These are phyloP conservation scores for Pistacia vera DNA, from an alignment of 345 rosid genomes.

Conservation along the genomic window DNA sequence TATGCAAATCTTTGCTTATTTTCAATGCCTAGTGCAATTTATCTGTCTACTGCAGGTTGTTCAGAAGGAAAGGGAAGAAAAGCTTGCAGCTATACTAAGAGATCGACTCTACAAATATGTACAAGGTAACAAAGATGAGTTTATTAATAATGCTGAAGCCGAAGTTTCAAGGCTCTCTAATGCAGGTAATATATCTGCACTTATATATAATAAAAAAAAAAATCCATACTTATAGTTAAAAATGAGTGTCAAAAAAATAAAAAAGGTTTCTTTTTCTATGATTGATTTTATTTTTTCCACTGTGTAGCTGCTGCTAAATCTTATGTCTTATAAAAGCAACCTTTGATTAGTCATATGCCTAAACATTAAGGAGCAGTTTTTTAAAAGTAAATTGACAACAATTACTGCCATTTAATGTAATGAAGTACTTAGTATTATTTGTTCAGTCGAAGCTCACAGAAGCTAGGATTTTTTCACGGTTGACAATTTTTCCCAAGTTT, in stretches of 20 bases:
- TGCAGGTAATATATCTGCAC: slow-evolving; percentile 58
- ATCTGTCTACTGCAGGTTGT: slow-evolving; percentile 56
- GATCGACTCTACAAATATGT: slow-evolving; percentile 77
- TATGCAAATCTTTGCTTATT: neutral
- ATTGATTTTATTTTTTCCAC: neutral
- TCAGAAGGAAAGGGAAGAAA: slow-evolving; percentile 97
- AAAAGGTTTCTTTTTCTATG: neutral
- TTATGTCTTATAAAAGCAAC: neutral
- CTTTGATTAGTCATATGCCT: neutral
- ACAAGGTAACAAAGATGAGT: slow-evolving; percentile 72
- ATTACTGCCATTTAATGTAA: neutral
- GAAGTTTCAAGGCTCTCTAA: slow-evolving; percentile 86
- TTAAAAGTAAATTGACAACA: too few species aligned
- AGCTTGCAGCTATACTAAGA: slow-evolving; percentile 72
- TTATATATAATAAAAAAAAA: neutral
- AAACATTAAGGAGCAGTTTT: neutral
- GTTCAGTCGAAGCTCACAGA: neutral
- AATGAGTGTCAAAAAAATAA: neutral
- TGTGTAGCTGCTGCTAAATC: neutral
- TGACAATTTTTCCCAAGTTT: neutral
- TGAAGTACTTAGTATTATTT: neutral
- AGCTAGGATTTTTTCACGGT: neutral
- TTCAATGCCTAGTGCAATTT: neutral
- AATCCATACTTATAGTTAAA: too few species aligned
- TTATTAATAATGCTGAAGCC: slow-evolving; percentile 66